These are phyloP conservation scores for Curvularia spicifera DNA, from an alignment of 2,329 filamentous ascomycete genomes.

Conservation along the genomic window DNA sequence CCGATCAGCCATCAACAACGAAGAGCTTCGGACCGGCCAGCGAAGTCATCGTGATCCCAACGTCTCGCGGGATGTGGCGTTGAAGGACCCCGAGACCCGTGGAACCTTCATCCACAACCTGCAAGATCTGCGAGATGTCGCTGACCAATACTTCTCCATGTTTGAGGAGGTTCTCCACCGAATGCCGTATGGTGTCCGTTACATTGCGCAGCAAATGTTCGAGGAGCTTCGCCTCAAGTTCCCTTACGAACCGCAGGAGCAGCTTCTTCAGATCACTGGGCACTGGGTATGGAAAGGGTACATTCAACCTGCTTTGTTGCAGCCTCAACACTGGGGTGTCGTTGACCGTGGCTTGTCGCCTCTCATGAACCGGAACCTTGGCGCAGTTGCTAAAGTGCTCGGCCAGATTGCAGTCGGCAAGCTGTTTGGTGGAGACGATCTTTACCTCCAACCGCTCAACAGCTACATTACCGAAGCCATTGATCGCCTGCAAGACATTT, in stretches of 20 bases:
- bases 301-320: conserved; percentile 84
- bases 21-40: conserved; percentile 89
- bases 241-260: conserved; percentile 76
- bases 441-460: conserved; percentile 94
- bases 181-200: conserved; percentile 93
- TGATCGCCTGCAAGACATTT: conserved; percentile 76
- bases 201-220: conserved; percentile 84
- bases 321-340: conserved; percentile 91
- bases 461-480: conserved; percentile 87
- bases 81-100: conserved; percentile 90
- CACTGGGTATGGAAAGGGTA: conserved; percentile 96
- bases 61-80: conserved; percentile 90
- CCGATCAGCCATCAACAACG: conserved; percentile 92
- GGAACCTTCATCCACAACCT: conserved; percentile 93
- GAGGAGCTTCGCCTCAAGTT: conserved; percentile 79
- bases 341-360: conserved; percentile 88
- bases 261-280: conserved; percentile 81
- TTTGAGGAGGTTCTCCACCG: conserved; percentile 83
- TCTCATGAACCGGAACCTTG: conserved; percentile 89
- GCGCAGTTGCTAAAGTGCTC: conserved; percentile 89
- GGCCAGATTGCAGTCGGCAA: conserved; percentile 87
- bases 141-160: conserved; percentile 83
- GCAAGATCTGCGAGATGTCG: conserved; percentile 91
- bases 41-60: conserved; percentile 82
- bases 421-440: conserved; percentile 90